Evolutionary conservation across 768 basidiomycete genomes (phyloP), one percentile per base, ranked within the genome.

Genomic region (Phlegmacium glaucopus): DNA sequence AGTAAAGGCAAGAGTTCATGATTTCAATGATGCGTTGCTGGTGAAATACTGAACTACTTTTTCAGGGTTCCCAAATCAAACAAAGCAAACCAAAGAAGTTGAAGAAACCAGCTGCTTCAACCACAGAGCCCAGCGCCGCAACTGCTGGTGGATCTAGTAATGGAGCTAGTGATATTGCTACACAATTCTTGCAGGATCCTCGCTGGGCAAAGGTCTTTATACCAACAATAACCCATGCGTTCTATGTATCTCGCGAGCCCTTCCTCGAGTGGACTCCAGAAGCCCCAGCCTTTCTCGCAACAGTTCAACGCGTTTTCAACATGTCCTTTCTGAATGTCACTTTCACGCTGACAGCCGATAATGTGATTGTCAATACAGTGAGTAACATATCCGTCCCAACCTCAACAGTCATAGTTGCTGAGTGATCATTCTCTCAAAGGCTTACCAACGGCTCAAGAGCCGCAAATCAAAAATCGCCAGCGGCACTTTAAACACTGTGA

Each of bases 141-240:
- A n/a, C 22, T 5, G 5, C 22, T 22, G 22, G 22, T 22, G 7
- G 9, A 15, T 13, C n/a, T 5, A 39, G 28, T 9, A 45, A 44
- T 17, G 32, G 28, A 17, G 15, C 37, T 6, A 35, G 34, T 13
- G 29, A 28, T 17, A 18, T 16, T 12, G 16, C 17, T 16, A 35
- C 22, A 18, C 4, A 45, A 27, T 48, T 58, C 29, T 18, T 54
- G 16, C 36, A 52, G 11, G 50, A 55, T 44, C 15, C 9, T 11
- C 42, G 39, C 13, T 61, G 57, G 57, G 42, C 37, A 36, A 39
- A 25, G 4, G 42, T 47, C 9, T 56, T 61, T 25, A 46, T 60
- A 38, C 57, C 59, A 2, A 53, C 57, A 9, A 45, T 61, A 12
- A 39, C 39, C 25, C 59, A 60, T 39, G 54, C 54, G 9, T 38